A percentile compares a stretch with the other conserved stretches of the same genome.
Evolutionary conservation across 2,329 filamentous ascomycete species (phyloP).

Genomic region (Hymenoscyphus infarciens): DNA sequence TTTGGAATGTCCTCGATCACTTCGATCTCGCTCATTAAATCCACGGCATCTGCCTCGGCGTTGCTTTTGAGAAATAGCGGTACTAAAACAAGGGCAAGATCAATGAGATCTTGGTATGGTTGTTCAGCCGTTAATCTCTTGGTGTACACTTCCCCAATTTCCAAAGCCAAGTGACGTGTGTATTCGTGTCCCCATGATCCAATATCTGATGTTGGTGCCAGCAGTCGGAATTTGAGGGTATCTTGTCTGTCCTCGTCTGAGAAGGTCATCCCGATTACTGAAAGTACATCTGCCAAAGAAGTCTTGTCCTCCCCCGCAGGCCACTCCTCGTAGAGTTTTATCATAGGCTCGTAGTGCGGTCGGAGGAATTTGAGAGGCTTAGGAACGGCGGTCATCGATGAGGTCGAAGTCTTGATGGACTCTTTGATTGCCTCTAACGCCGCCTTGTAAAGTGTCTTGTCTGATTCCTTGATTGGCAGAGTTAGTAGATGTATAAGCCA

Average conservation of each 20-base stretch:
- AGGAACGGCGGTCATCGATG: constrained; percentile 97
- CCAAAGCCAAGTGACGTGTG: constrained; percentile 87
- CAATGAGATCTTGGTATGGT: constrained; percentile 75
- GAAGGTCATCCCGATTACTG: constrained; percentile 97
- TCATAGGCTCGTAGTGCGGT: constrained; percentile 90
- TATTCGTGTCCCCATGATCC: constrained; percentile 99
- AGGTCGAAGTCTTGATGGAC: constrained; percentile 98
- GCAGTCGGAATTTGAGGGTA: constrained; percentile 89
- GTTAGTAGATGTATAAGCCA: constrained; percentile 15
- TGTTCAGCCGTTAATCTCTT: constrained; percentile 84
- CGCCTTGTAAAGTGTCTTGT: constrained; percentile 83
- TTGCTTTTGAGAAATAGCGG: constrained; percentile 97
- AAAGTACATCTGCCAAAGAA: constrained; percentile 88
- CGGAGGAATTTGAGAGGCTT: constrained; percentile 97
- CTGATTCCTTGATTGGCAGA: constrained; percentile 64
- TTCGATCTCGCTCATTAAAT: constrained; percentile 94
- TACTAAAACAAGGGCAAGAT: constrained; percentile 79
- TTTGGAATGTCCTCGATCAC: constrained; percentile 90
- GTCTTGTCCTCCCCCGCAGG: constrained; percentile 79
- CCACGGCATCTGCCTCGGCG: constrained; percentile 95
- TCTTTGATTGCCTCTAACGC: constrained; percentile 95
- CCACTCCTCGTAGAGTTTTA: constrained; percentile 88
- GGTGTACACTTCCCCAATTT: constrained; percentile 92
- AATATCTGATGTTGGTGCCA: constrained; percentile 87
- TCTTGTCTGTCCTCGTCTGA: constrained; percentile 95